phyloP scores from a whole-genome alignment of 768 basidiomycete species.

The Leccinum subgranulosum region DNA sequence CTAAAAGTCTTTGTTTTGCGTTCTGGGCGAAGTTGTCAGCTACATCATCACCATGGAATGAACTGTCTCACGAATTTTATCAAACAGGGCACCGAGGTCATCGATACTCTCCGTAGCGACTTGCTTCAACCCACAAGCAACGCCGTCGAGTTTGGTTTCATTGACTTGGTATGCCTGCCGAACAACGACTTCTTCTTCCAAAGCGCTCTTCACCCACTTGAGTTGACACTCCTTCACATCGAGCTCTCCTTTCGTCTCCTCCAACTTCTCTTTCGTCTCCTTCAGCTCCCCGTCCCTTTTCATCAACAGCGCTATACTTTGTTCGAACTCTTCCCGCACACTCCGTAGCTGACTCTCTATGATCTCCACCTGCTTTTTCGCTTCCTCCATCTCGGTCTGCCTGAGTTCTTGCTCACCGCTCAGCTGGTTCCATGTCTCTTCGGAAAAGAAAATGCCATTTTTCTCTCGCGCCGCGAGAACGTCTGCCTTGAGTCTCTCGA shows the following conservation, averaged over 20 bases:
- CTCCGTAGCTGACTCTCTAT: slow-evolving; percentile 78
- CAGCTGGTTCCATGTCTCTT: slow-evolving; percentile 88
- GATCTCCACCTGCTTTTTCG: slow-evolving; percentile 77
- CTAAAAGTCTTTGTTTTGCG: slow-evolving; percentile 65
- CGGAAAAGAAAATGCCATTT: slow-evolving; percentile 92
- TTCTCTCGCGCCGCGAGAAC: slow-evolving; percentile 90
- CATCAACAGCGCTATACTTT: slow-evolving; percentile 75
- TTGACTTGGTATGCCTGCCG: slow-evolving; percentile 74
- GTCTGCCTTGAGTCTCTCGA: slow-evolving; percentile 89
- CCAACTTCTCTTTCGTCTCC: slow-evolving; percentile 53
- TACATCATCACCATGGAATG: not conserved
- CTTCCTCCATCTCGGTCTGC: slow-evolving; percentile 77
- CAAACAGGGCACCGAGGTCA: slow-evolving; percentile 70
- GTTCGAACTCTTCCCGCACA: slow-evolving; percentile 88
- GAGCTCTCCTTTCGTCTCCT: slow-evolving; percentile 50
- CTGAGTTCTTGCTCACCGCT: slow-evolving; percentile 70
- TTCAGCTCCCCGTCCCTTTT: slow-evolving; percentile 75
- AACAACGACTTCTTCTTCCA: slow-evolving; percentile 80
- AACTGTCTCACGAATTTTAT: slow-evolving; percentile 69
- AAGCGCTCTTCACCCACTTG: slow-evolving; percentile 48
- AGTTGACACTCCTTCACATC: slow-evolving; percentile 56
- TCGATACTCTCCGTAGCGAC: slow-evolving; percentile 64
- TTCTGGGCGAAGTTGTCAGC: slow-evolving; percentile 42
- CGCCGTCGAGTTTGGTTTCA: slow-evolving; percentile 65
- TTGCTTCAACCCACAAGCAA: slow-evolving; percentile 66